Conservation (phyloP, 148 eudicot genomes). For the Rhododendron mucronatum region DNA sequence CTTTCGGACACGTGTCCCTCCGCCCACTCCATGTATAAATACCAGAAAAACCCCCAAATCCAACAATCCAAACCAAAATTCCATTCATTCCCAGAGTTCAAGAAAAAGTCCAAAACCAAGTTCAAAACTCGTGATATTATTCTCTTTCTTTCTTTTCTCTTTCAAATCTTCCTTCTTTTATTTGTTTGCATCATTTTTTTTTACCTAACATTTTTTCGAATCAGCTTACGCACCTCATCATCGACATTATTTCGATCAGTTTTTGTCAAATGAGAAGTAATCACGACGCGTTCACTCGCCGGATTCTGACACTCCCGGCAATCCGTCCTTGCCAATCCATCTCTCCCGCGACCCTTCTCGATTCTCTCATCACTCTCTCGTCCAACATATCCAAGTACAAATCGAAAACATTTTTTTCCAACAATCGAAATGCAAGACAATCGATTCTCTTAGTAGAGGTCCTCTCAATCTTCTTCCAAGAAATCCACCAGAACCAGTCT, state of each 20-base stretch:
- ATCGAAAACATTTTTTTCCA: constrained; percentile 24
- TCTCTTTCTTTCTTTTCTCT: not conserved
- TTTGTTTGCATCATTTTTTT: not conserved
- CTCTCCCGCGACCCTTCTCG: constrained; percentile 42
- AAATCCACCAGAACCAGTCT: constrained; percentile 21
- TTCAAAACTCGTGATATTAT: not conserved
- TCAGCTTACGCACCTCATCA: too few species aligned
- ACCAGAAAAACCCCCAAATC: not conserved
- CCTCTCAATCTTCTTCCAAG: constrained; percentile 44
- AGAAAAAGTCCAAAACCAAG: not conserved
- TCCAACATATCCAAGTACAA: constrained; percentile 34
- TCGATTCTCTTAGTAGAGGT: constrained; percentile 40
- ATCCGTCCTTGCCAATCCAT: constrained; percentile 32
- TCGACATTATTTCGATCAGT: not conserved
- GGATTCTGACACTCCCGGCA: constrained; percentile 64
- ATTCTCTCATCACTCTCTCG: constrained; percentile 42
- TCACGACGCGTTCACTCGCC: constrained; percentile 44
- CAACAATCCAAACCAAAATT: constrained; percentile 8
- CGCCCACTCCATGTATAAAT: not conserved
- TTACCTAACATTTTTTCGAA: too few species aligned
- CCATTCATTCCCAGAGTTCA: not conserved
- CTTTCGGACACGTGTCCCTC: constrained; percentile 25
- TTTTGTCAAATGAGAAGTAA: constrained; percentile 35
- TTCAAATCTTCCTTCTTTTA: not conserved
- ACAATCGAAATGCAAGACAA: constrained; percentile 36